Conservation (phyloP, 345 rosid species). For the Garcia nutans region DNA sequence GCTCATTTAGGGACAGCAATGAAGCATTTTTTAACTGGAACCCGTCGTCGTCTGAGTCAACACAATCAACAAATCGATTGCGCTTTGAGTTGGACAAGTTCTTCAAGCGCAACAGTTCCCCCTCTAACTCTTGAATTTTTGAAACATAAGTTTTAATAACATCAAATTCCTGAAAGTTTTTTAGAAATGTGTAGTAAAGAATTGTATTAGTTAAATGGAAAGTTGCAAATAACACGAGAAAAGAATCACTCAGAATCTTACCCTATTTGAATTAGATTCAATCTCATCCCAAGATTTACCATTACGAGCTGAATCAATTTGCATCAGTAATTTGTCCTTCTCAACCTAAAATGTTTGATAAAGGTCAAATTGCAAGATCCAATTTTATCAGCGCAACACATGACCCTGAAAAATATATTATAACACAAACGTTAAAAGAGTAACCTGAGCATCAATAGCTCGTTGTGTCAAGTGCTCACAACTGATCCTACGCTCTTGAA, state of each 20-base stretch:
- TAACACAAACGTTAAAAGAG: constrained; percentile 9
- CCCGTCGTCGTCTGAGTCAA: constrained; percentile 62
- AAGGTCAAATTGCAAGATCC: neutral
- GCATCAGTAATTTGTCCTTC: constrained; percentile 75
- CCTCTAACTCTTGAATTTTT: constrained; percentile 90
- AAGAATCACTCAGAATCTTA: constrained; percentile 15
- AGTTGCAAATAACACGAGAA: constrained; percentile 5
- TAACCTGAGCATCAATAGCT: constrained; percentile 89
- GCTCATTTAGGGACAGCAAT: constrained; percentile 54
- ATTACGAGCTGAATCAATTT: constrained; percentile 70
- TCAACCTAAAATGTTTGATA: constrained; percentile 56
- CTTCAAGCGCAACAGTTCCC: constrained; percentile 63
- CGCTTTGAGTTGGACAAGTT: constrained; percentile 45
- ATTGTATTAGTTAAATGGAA: neutral
- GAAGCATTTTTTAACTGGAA: constrained; percentile 46
- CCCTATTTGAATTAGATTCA: constrained; percentile 58
- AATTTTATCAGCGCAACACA: neutral
- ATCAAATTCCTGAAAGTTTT: constrained; percentile 56
- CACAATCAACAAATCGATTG: constrained; percentile 38
- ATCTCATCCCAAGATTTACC: constrained; percentile 93
- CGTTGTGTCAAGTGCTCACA: constrained; percentile 72
- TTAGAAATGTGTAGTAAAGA: constrained; percentile 12
- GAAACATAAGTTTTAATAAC: constrained; percentile 66
- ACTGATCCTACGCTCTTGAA: constrained; percentile 60
- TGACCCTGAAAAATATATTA: neutral